Evolutionary conservation across 2,329 filamentous ascomycete species (phyloP), one percentile per base, ranked within the genome.

Genomic region (Hypoxylon sp.): DNA sequence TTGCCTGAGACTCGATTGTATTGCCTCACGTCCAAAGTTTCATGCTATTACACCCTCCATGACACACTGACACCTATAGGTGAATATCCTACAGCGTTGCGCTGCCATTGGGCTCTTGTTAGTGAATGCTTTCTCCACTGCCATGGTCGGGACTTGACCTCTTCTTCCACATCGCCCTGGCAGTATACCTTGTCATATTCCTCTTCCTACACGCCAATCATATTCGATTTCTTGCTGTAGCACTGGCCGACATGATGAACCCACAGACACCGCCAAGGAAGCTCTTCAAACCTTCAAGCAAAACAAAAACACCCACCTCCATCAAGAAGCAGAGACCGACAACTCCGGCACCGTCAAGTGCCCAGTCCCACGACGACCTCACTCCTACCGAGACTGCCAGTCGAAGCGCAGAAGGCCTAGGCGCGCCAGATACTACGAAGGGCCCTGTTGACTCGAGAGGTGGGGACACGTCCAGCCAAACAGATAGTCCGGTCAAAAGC

Each of bases 231-330:
- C 48, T 72, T 53, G 51, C 64, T 31, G 46, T 66, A 57, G 64
- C 48, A 50, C 76, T 79, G 75, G 74, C 76, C 40, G 76, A 77
- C 66, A 71, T 73, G 37, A 44, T 75, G 46, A 55, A 68, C 48
- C 74, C 77, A 13, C 75, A 74, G 51, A 77, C 76, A 33, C 73
- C 77, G n/a, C 69, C 76, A 27, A 76, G 66, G 66, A 79, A 78
- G 68, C 68, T 79, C 14, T 79, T 79, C 67, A 79, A 79, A 67
- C 70, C 77, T 46, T 75, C 77, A 20, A 75, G 65, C 46, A 78
- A 76, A 51, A 79, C 73, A 35, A 78, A 74, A 66, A 77, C 76
- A 1, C 76, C 76, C 10, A 76, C 74, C 40, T 62, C 74, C n/a
- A 70, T 68, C 11, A 77, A 66, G 54, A 75, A 68, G 22, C 67